phyloP scores from a whole-genome alignment of 495 filamentous ascomycete genomes.

The Hypoxylon rickii region DNA sequence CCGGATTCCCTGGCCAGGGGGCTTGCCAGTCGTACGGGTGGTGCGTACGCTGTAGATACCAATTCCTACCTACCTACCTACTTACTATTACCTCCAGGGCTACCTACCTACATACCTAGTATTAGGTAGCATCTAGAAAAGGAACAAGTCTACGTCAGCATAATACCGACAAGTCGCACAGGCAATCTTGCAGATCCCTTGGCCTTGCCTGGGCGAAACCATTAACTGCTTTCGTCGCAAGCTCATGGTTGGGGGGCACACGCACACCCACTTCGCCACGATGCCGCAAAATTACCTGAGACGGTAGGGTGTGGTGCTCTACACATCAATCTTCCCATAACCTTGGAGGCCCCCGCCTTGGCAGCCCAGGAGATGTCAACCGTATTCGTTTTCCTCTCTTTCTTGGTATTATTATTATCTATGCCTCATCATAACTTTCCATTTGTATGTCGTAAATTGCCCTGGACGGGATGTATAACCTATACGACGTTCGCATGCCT shows the following conservation, averaged over 20 bases:
- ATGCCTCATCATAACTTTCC: too few relatives aligned
- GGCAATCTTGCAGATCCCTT: constrained; percentile 3
- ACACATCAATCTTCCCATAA: not conserved
- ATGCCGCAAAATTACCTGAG: constrained; percentile 13
- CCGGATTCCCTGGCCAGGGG: constrained; percentile 8
- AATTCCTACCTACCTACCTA: too few relatives aligned
- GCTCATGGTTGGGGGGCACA: not conserved
- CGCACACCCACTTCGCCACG: constrained; percentile 16
- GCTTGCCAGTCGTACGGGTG: too few relatives aligned
- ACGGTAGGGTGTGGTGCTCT: too few relatives aligned
- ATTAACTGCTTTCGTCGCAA: not conserved
- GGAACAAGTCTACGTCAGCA: constrained; percentile 19
- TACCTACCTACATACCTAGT: not conserved
- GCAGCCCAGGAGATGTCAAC: not conserved
- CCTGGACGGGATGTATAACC: too few relatives aligned
- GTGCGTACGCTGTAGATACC: too few relatives aligned
- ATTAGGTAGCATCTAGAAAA: too few relatives aligned
- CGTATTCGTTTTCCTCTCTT: constrained; percentile 27
- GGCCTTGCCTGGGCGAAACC: not conserved
- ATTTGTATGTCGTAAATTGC: too few relatives aligned
- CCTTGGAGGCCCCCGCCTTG: not conserved
- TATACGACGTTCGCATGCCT: too few relatives aligned
- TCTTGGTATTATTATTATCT: too few relatives aligned
- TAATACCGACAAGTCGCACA: constrained; percentile 1
- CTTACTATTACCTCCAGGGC: too few relatives aligned